A percentile compares a stretch with the other conserved stretches of the same genome.
These are phyloP conservation scores for Wallacemonas sp. DNA, from an alignment of 208 protist genomes.

Conservation along the genomic window DNA sequence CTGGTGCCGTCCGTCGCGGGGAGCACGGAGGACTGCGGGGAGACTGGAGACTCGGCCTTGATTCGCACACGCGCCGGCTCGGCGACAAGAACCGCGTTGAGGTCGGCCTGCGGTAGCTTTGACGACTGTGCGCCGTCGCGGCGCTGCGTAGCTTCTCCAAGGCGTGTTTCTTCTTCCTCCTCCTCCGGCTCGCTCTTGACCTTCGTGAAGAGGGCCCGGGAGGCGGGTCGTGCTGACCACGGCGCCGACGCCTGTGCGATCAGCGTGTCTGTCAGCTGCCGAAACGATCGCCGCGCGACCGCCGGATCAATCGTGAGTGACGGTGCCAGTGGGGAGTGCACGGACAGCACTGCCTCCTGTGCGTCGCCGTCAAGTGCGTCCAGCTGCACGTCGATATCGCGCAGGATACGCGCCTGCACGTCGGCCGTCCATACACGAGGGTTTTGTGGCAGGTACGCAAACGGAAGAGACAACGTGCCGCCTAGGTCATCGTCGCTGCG, in stretches of 20 bases:
- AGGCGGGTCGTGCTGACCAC: neutral
- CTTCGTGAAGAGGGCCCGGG: neutral
- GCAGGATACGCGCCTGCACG: neutral
- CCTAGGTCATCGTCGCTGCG: no score
- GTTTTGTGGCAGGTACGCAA: neutral
- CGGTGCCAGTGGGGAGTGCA: constrained; percentile 21
- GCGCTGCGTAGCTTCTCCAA: no score
- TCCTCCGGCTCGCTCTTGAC: neutral
- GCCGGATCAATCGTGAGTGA: constrained; percentile 18
- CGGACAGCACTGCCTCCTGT: constrained; percentile 7
- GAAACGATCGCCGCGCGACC: neutral
- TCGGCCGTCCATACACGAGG: neutral
- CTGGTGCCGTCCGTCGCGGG: no score
- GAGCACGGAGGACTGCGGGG: no score
- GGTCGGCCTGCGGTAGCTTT: no score
- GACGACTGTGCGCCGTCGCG: no score
- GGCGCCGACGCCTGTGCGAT: neutral
- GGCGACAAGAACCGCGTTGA: no score
- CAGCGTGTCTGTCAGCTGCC: neutral
- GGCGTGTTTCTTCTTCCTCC: no score
- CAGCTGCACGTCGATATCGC: neutral
- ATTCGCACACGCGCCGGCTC: no score
- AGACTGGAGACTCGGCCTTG: no score
- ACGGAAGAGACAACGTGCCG: no score
- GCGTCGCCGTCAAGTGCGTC: neutral